phyloP scores from a whole-genome alignment of 2,329 filamentous ascomycete genomes.

The Celoporthe dispersa region DNA sequence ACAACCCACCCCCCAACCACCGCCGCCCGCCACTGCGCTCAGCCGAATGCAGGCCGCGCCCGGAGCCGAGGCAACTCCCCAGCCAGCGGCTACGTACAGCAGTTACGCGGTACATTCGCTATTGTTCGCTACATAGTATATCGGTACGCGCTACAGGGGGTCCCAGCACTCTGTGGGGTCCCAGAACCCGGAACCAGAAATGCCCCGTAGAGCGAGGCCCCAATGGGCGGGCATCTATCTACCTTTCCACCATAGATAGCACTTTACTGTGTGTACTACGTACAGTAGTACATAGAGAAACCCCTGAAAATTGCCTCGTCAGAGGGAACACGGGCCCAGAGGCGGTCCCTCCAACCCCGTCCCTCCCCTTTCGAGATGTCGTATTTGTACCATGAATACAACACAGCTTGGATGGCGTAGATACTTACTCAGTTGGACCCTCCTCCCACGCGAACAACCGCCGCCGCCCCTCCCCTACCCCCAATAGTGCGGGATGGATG shows the following conservation, averaged over 20 bases:
- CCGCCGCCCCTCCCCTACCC: too few relatives aligned
- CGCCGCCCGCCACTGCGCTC: neutral
- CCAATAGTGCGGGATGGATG: neutral
- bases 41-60: neutral
- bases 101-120: neutral
- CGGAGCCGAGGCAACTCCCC: neutral
- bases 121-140: neutral
- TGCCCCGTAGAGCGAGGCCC: neutral
- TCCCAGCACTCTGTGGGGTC: neutral
- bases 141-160: neutral
- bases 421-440: neutral
- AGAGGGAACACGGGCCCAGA: neutral
- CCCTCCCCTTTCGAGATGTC: neutral
- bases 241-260: too few relatives aligned
- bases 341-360: neutral
- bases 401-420: neutral
- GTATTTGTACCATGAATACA: neutral
- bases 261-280: too few relatives aligned
- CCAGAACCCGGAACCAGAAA: neutral
- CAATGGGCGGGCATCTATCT: neutral
- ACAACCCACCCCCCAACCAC: neutral
- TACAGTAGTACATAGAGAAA: neutral
- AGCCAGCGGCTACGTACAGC: neutral
- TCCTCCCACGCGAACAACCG: too few relatives aligned
- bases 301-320: neutral